Conservation (phyloP, 2,329 filamentous ascomycete species). For the Aspergillus calidoustus region DNA sequence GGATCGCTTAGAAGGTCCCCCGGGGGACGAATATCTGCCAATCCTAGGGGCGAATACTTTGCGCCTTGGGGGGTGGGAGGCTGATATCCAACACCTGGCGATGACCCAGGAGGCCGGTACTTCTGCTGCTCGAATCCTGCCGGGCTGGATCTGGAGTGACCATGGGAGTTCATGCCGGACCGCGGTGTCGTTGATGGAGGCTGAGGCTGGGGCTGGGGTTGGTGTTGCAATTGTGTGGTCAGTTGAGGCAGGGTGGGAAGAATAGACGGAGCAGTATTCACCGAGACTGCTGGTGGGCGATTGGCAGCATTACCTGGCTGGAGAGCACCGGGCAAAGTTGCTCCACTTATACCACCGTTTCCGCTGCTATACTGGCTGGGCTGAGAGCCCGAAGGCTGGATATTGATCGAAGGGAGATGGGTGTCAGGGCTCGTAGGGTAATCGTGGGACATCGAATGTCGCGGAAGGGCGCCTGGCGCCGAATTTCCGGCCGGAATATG, state of each 20-base stretch:
- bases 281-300: conserved; percentile 57
- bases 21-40: conserved; percentile 88
- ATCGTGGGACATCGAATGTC: conserved; percentile 50
- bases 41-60: conserved; percentile 84
- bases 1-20: conserved; percentile 79
- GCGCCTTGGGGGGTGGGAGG: conserved; percentile 61
- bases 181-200: conserved; percentile 58
- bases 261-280: conserved; percentile 62
- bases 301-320: conserved; percentile 57
- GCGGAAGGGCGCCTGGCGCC: conserved; percentile 40
- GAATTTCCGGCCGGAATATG: conserved; percentile 53
- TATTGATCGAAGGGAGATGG: conserved; percentile 60
- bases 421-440: conserved; percentile 56
- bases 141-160: conserved; percentile 85
- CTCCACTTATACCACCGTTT: conserved; percentile 40
- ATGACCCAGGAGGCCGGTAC: conserved; percentile 64
- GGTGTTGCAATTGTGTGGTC: conserved; percentile 36
- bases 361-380: conserved; percentile 51
- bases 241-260: conserved; percentile 60
- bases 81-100: conserved; percentile 48
- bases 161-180: conserved; percentile 69
- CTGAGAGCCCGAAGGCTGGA: conserved; percentile 62
- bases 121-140: conserved; percentile 64
- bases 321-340: conserved; percentile 62
- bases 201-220: conserved; percentile 18